These are phyloP conservation scores for Typha latifolia DNA, from an alignment of 176 grass and related monocot genomes.

Conservation along the genomic window DNA sequence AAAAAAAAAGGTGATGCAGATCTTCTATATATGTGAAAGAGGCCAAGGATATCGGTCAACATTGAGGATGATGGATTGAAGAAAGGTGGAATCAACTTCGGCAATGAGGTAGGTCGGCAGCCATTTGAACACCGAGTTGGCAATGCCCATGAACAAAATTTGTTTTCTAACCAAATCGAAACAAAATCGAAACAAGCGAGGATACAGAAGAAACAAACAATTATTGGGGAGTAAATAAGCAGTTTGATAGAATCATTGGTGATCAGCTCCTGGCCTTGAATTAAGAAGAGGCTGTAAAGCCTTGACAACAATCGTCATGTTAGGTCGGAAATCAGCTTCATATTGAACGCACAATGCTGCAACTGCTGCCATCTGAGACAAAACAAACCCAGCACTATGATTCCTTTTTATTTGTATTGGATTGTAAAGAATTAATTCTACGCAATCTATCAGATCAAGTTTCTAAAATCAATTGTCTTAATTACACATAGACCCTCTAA, in stretches of 20 bases:
- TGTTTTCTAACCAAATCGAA: neutral
- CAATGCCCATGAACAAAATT: neutral
- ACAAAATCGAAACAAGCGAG: neutral
- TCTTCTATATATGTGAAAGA: no score
- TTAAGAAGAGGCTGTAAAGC: conserved; percentile 74
- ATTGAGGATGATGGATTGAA: no score
- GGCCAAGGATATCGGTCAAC: no score
- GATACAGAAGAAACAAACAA: neutral
- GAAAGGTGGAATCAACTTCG: no score
- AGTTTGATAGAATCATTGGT: neutral
- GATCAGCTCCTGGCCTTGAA: conserved; percentile 15
- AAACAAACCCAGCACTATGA: neutral
- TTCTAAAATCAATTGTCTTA: no score
- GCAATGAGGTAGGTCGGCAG: no score
- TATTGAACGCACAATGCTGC: conserved; percentile 77
- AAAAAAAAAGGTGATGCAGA: no score
- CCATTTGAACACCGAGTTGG: neutral
- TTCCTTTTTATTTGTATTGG: neutral
- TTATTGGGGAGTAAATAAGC: neutral
- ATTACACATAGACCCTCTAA: no score
- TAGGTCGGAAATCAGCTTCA: conserved; percentile 76
- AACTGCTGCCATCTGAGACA: conserved; percentile 64
- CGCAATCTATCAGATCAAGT: no score
- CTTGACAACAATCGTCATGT: conserved; percentile 88
- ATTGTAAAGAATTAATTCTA: no score